A percentile compares a stretch with the other conserved stretches of the same genome.
Conservation (phyloP, 257 asterid genomes). For the Plantago ovata region DNA sequence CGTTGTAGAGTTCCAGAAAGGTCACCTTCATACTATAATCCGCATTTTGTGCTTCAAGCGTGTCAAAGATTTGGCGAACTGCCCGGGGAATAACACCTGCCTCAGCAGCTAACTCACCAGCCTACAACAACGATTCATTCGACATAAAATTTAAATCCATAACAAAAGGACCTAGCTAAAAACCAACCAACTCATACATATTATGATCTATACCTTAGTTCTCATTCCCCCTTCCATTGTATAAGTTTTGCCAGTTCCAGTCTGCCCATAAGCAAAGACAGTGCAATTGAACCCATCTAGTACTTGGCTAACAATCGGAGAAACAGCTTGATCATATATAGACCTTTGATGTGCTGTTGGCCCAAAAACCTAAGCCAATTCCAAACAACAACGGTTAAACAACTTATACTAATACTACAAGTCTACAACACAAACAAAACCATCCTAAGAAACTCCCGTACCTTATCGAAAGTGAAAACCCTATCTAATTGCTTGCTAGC, state of each 20-base stretch:
- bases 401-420: no score
- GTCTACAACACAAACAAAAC: neutral
- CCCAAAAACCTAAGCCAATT: conserved; percentile 55
- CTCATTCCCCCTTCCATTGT: conserved; percentile 87
- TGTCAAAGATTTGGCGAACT: conserved; percentile 75
- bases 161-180: neutral
- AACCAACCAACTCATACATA: no score
- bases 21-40: conserved; percentile 84
- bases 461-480: conserved; percentile 81
- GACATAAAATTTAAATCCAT: neutral
- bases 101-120: conserved; percentile 77
- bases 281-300: conserved; percentile 84
- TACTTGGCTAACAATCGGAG: conserved; percentile 74
- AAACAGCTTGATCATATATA: conserved; percentile 77
- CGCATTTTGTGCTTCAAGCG: conserved; percentile 74
- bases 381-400: neutral
- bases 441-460: no score
- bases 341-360: conserved; percentile 84
- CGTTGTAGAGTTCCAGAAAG: conserved; percentile 77
- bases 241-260: conserved; percentile 81
- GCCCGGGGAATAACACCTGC: conserved; percentile 91
- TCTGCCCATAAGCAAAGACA: conserved; percentile 81
- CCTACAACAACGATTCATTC: conserved; percentile 33
- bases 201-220: conserved; percentile 59
- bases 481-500: conserved; percentile 73